Percentiles rank a stretch among this genome's conserved stretches.
Evolutionary conservation across 202 grass and related monocot species (phyloP).

Genomic region (Eragrostis tef): DNA sequence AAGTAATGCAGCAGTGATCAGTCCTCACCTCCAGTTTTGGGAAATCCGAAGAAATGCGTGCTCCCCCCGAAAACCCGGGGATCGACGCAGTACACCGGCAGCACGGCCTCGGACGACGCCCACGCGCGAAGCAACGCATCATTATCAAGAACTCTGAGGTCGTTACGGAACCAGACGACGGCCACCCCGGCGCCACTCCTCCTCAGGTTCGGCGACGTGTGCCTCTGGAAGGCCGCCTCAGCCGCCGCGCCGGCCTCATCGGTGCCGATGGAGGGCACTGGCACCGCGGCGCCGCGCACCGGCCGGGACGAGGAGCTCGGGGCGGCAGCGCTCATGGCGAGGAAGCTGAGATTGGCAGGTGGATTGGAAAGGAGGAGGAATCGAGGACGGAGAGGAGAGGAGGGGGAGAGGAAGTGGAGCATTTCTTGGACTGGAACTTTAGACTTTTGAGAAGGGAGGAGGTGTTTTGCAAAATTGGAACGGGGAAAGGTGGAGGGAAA

Average conservation of each 20-base stretch:
- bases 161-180: conserved; percentile 83
- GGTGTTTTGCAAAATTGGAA: neutral
- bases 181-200: conserved; percentile 54
- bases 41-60: conserved; percentile 80
- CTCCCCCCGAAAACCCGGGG: conserved; percentile 51
- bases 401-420: conserved; percentile 43
- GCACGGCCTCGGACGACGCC: conserved; percentile 58
- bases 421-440: conserved; percentile 47
- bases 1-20: neutral
- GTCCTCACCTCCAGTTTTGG: conserved; percentile 76
- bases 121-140: conserved; percentile 65
- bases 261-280: conserved; percentile 56
- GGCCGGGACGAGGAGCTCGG: neutral
- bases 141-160: conserved; percentile 79
- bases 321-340: conserved; percentile 52
- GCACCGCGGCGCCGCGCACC: neutral
- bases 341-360: conserved; percentile 26
- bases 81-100: conserved; percentile 84
- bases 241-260: conserved; percentile 49
- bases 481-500: conserved; percentile 58
- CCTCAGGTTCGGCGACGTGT: conserved; percentile 51
- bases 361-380: conserved; percentile 50
- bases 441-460: conserved; percentile 37
- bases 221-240: conserved; percentile 52
- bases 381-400: conserved; percentile 42